Conservation (phyloP, 73 alveolate species). For the Breviolum minutum region DNA sequence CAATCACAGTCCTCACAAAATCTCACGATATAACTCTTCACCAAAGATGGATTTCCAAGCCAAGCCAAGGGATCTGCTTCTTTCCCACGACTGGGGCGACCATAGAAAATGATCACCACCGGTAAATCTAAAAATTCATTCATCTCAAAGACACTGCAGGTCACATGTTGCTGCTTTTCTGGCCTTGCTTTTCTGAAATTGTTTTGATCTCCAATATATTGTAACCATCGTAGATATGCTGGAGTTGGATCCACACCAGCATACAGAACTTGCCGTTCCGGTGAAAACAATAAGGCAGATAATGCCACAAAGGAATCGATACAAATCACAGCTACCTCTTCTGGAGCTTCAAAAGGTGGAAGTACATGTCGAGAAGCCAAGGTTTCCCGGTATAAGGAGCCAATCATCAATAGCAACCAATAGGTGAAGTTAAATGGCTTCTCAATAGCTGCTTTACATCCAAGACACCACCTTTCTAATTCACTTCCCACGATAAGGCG, state of each 20-base stretch:
- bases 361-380: constrained; percentile 23
- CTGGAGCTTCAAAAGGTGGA: constrained; percentile 38
- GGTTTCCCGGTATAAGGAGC: constrained; percentile 67
- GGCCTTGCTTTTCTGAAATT: background rate
- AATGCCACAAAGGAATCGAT: constrained; percentile 90
- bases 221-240: constrained; percentile 65
- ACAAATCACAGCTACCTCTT: constrained; percentile 81
- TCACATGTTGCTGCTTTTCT: background rate
- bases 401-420: constrained; percentile 85
- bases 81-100: constrained; percentile 51
- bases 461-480: constrained; percentile 76
- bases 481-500: constrained; percentile 80
- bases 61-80: constrained; percentile 63
- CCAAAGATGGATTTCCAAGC: constrained; percentile 42
- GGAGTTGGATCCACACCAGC: constrained; percentile 94
- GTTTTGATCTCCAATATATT: constrained; percentile 74
- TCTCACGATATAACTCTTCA: constrained; percentile 38
- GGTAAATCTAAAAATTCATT: constrained; percentile 57
- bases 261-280: constrained; percentile 87
- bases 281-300: constrained; percentile 73
- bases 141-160: constrained; percentile 76
- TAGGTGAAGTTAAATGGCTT: constrained; percentile 59
- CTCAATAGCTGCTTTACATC: constrained; percentile 52
- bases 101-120: constrained; percentile 81
- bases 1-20: background rate